phyloP scores from a whole-genome alignment of 2,329 filamentous ascomycete species.

The Pseudocercospora cruenta region DNA sequence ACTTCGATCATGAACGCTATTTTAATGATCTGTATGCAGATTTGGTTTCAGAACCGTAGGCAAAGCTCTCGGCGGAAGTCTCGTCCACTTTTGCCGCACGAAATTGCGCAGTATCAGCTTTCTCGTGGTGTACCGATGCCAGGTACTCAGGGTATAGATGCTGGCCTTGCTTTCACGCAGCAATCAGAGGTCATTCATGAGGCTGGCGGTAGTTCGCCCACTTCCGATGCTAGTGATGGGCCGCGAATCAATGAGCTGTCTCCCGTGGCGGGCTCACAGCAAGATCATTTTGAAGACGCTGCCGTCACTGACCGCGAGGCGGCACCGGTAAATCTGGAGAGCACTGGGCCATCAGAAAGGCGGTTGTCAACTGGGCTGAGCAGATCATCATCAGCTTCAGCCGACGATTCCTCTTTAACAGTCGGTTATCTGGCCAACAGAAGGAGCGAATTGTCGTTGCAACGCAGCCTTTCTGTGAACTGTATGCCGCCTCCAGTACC shows the following conservation, averaged over 20 bases:
- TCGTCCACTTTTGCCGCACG: constrained; percentile 76
- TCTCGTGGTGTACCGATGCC: constrained; percentile 25
- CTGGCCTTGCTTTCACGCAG: not conserved
- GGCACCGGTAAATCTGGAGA: not conserved
- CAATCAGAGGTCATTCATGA: not conserved
- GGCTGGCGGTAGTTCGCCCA: not conserved
- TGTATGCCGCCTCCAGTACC: constrained; percentile 4
- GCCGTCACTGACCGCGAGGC: not conserved
- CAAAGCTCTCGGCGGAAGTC: constrained; percentile 92
- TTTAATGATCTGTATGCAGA: constrained; percentile 57
- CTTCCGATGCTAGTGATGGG: constrained; percentile 3
- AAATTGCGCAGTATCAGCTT: constrained; percentile 58
- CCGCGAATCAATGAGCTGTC: not conserved
- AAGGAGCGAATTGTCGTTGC: constrained; percentile 47
- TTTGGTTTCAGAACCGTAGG: constrained; percentile 95
- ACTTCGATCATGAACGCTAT: not conserved
- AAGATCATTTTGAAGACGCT: not conserved
- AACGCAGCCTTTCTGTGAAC: constrained; percentile 16
- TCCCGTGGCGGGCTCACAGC: not conserved
- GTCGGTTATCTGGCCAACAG: constrained; percentile 51
- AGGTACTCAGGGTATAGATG: not conserved
- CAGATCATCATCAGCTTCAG: not conserved
- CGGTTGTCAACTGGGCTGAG: not conserved
- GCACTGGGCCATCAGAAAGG: not conserved
- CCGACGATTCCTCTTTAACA: not conserved